Base-by-base conservation (phyloP, 2,329 filamentous ascomycete species). In the Triangularia verruculosa region DNA sequence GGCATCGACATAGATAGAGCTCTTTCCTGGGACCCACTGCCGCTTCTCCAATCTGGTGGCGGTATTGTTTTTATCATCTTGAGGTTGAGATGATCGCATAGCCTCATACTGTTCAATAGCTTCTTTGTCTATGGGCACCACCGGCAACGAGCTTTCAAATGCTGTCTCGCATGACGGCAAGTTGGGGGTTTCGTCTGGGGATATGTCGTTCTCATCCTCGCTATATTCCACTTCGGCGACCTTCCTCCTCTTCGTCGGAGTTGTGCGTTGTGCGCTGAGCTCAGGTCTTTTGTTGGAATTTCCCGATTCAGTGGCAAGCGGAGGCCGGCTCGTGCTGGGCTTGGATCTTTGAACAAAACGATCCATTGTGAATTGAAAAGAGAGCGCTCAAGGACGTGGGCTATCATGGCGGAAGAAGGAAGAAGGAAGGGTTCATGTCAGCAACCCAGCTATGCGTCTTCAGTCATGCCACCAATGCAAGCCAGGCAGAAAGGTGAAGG, bases 1-100 rank as follows among this genome's bases (percentile, higher is more conserved):
- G 0, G 95, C 95, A 77, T 99, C 95, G 17, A 97, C 92, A 71
- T 99, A 99, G 61, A 99, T 92, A 1, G 93, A 98, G 72, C 89
- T 96, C 74, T 87, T 88, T 0, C 92, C 92, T 71, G 83, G 86
- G 4, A 87, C 77, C 92, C 92, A 97, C 64, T 83, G 58, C 80
- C 80, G 74, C 15, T 72, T 67, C 62, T 74, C 67, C 59, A 86
- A 78, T 63, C 82, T 82, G 13, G 89, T 72, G 7, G 84, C 80
- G 39, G 80, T 78, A 66, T 83, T 72, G 8, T 80, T 73, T 9
- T 78, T 73, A 3, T 76, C 75, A 60, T 81, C 72, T 8, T 73
- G 71, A 65, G 20, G 28, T 56, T 86, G 83, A 20, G 84, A 87
- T 27, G 84, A 83, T 68, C 85, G 85, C 67, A 88, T 87, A 1